phyloP scores from a whole-genome alignment of 257 asterid genomes.

The Ehretia macrophylla region DNA sequence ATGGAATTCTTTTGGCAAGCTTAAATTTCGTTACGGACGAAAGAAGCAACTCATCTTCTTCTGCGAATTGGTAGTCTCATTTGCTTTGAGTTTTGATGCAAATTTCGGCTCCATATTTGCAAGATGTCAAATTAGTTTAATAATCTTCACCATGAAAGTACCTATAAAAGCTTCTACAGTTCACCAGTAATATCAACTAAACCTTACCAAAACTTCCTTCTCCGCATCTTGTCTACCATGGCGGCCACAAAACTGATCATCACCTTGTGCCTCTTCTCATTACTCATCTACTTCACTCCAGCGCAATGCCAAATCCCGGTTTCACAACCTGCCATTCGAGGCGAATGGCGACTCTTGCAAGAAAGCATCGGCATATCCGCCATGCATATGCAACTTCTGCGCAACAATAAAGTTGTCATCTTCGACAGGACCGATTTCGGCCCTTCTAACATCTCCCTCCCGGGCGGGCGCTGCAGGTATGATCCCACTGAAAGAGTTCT shows the following conservation, averaged over 20 bases:
- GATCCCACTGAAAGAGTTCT: constrained; percentile 38
- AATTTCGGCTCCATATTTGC: background rate
- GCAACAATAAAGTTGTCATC: constrained; percentile 51
- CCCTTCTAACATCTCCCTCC: constrained; percentile 53
- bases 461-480: constrained; percentile 35
- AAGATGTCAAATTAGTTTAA: background rate
- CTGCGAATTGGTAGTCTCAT: background rate
- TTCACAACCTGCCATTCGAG: constrained; percentile 1
- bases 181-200: background rate
- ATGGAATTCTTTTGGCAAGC: too few species aligned
- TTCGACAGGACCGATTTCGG: constrained; percentile 78
- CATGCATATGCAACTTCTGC: constrained; percentile 82
- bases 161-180: background rate
- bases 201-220: background rate
- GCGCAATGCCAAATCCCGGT: background rate
- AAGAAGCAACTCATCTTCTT: too few species aligned
- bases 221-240: too few species aligned
- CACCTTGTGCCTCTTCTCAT: background rate
- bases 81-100: background rate
- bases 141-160: background rate
- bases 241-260: background rate
- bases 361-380: constrained; percentile 61
- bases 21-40: too few species aligned
- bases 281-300: constrained; percentile 2
- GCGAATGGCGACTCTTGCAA: constrained; percentile 21